phyloP scores from a whole-genome alignment of 2,329 filamentous ascomycete species.

The Lasiodiplodia hormozganensis region DNA sequence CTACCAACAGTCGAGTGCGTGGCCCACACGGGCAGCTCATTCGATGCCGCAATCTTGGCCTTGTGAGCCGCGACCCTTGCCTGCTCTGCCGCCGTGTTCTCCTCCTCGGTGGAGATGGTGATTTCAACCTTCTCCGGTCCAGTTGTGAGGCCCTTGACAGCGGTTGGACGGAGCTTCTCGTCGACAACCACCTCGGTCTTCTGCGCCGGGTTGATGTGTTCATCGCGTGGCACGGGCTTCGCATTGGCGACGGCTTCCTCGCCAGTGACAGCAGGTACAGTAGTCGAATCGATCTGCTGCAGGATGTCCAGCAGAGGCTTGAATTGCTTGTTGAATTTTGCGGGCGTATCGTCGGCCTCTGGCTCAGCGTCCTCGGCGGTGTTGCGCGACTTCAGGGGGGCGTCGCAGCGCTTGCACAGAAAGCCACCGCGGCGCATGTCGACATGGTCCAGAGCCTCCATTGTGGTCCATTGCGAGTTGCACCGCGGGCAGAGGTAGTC shows the following conservation, averaged over 20 bases:
- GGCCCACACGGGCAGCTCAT: constrained; percentile 75
- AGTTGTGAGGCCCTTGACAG: constrained; percentile 71
- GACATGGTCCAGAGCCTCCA: constrained; percentile 84
- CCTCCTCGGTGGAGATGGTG: constrained; percentile 70
- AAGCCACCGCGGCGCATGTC: constrained; percentile 71
- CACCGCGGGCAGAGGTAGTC: constrained; percentile 87
- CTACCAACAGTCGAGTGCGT: constrained; percentile 72
- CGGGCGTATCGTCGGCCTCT: constrained; percentile 64
- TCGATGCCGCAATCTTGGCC: constrained; percentile 71
- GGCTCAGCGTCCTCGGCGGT: constrained; percentile 48
- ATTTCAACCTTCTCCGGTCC: constrained; percentile 74
- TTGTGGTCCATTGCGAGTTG: constrained; percentile 82
- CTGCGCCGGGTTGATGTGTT: constrained; percentile 68
- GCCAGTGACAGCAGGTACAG: constrained; percentile 76
- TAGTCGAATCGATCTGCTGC: constrained; percentile 75
- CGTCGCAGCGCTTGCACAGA: constrained; percentile 79
- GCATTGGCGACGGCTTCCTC: constrained; percentile 70
- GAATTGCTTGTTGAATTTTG: constrained; percentile 75
- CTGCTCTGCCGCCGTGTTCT: constrained; percentile 71
- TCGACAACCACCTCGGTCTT: constrained; percentile 65
- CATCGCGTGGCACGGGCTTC: constrained; percentile 70
- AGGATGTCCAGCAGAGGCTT: constrained; percentile 79
- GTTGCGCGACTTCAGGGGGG: constrained; percentile 58
- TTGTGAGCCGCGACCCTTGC: constrained; percentile 69
- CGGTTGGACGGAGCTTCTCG: constrained; percentile 64